These are phyloP conservation scores for Cystofilobasidium macerans DNA, from an alignment of 768 basidiomycete genomes.

Conservation along the genomic window DNA sequence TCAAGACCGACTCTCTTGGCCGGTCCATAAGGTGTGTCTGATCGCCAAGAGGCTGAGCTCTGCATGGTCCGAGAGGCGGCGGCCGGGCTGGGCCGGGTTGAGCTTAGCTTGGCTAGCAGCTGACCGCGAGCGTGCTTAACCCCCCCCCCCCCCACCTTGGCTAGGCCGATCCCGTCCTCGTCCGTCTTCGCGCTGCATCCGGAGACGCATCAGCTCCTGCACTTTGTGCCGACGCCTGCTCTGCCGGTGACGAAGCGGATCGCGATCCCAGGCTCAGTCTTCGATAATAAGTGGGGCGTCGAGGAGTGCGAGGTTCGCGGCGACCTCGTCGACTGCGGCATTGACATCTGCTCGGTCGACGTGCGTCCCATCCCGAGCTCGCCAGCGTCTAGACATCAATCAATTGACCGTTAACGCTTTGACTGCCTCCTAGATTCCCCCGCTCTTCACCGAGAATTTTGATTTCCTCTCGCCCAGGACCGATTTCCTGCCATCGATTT, in stretches of 20 bases:
- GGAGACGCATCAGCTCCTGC: conserved; percentile 40
- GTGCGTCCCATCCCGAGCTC: conserved; percentile 40
- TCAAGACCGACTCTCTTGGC: conserved; percentile 56
- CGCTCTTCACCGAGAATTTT: conserved; percentile 96
- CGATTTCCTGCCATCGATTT: conserved; percentile 87
- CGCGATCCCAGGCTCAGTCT: conserved; percentile 47
- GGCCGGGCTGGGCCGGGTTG: neutral
- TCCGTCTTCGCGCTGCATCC: conserved; percentile 22
- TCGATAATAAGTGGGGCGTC: conserved; percentile 24
- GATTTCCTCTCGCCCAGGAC: conserved; percentile 84
- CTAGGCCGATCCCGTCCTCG: conserved; percentile 24
- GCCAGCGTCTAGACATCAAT: neutral
- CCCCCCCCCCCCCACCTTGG: neutral
- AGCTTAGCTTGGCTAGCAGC: neutral
- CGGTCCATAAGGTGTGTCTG: conserved; percentile 29
- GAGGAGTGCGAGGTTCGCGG: conserved; percentile 70
- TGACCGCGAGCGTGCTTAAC: too few species aligned
- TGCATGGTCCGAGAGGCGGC: neutral
- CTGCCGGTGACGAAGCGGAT: conserved; percentile 55
- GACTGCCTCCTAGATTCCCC: conserved; percentile 57
- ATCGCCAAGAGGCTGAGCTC: too few species aligned
- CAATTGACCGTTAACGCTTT: neutral
- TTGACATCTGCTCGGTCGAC: conserved; percentile 90
- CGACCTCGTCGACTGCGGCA: conserved; percentile 76
- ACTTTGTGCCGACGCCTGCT: conserved; percentile 66